Percentiles rank a stretch among this genome's conserved stretches.
These are phyloP conservation scores for Collybia sp. DNA, from an alignment of 768 basidiomycete genomes.

Conservation along the genomic window DNA sequence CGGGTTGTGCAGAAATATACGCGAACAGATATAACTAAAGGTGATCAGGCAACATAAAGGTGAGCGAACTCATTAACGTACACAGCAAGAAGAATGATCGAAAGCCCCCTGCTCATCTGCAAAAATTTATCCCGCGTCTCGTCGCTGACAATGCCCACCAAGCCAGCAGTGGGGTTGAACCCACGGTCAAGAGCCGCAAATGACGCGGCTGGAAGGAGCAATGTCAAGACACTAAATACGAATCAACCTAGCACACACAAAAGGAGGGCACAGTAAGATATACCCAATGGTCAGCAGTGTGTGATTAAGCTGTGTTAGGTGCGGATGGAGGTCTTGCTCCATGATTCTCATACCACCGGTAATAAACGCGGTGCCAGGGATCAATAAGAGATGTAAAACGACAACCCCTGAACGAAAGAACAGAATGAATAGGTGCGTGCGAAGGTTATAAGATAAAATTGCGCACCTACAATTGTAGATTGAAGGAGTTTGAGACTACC, in stretches of 20 bases:
- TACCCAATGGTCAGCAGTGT: conserved; percentile 66
- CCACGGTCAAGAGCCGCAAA: conserved; percentile 53
- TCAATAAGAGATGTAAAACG: conserved; percentile 65
- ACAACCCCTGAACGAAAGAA: conserved; percentile 46
- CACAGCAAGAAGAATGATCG: conserved; percentile 59
- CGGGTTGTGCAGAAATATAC: conserved; percentile 67
- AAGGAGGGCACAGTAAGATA: conserved; percentile 10
- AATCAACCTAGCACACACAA: neutral
- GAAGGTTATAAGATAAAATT: neutral
- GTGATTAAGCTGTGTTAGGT: conserved; percentile 63
- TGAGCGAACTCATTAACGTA: conserved; percentile 22
- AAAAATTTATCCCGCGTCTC: conserved; percentile 42
- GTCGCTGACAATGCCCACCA: conserved; percentile 33
- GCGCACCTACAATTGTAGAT: conserved; percentile 60
- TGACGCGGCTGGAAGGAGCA: conserved; percentile 64
- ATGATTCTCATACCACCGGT: conserved; percentile 63
- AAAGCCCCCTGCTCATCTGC: conserved; percentile 59
- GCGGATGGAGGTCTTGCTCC: conserved; percentile 66
- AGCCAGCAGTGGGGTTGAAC: conserved; percentile 8
- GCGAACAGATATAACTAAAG: conserved; percentile 57
- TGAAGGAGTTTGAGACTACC: conserved; percentile 58
- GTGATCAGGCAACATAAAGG: no score
- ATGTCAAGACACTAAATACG: conserved; percentile 46
- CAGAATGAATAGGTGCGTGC: neutral
- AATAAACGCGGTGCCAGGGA: conserved; percentile 70